These are phyloP conservation scores for Metschnikowia gruessii DNA, from an alignment of 805 yeast species.

Conservation along the genomic window DNA sequence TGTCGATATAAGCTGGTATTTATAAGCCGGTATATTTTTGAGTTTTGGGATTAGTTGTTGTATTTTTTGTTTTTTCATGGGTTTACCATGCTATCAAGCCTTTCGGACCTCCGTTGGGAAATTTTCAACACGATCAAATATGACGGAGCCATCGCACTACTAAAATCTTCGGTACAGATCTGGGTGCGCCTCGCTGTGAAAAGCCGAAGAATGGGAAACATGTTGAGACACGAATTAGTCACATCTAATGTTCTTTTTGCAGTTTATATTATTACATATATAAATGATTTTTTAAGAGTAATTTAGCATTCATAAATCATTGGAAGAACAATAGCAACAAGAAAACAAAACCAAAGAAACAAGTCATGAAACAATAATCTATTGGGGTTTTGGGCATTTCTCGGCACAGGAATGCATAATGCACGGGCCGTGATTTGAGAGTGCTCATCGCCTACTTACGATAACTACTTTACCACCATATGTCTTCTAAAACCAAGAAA, in stretches of 20 bases:
- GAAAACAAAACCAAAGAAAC: too few relatives aligned
- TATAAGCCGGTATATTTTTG: not conserved
- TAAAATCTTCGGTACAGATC: not conserved
- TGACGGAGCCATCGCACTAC: constrained; percentile 2
- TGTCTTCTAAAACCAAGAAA: constrained; percentile 26
- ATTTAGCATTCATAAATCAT: too few relatives aligned
- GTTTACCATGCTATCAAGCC: not conserved
- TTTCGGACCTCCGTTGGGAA: not conserved
- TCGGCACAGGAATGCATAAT: not conserved
- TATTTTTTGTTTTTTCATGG: not conserved
- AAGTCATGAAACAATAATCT: too few relatives aligned
- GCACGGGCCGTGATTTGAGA: not conserved
- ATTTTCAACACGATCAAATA: not conserved
- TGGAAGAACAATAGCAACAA: too few relatives aligned
- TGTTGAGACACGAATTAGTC: too few relatives aligned
- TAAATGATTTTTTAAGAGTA: too few relatives aligned
- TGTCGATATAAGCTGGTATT: not conserved
- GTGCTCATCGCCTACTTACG: constrained; percentile 7
- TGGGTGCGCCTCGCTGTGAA: not conserved
- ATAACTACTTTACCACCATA: not conserved
- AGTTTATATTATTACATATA: too few relatives aligned
- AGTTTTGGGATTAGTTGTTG: not conserved
- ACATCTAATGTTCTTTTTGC: too few relatives aligned
- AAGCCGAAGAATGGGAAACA: not conserved
- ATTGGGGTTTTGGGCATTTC: not conserved